These are phyloP conservation scores for Ophiosphaerella korrae DNA, from an alignment of 2,329 filamentous ascomycete species.

Conservation along the genomic window DNA sequence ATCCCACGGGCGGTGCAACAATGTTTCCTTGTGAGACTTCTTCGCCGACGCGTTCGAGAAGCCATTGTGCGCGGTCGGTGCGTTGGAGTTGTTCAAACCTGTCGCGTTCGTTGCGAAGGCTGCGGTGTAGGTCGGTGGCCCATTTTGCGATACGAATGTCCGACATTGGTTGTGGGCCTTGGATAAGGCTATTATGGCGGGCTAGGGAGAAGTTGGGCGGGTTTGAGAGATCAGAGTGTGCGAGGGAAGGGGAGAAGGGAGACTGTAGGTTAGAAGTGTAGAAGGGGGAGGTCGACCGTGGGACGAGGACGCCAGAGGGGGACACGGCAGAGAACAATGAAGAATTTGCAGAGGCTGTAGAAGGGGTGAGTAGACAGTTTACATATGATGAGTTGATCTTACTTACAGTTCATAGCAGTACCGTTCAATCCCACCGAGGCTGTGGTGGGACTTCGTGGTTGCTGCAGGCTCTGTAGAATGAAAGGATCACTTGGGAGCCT, in stretches of 20 bases:
- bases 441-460: constrained; percentile 33
- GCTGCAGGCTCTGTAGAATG: constrained; percentile 30
- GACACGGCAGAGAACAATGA: constrained; percentile 44
- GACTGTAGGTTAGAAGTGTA: constrained; percentile 43
- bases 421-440: constrained; percentile 38
- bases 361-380: constrained; percentile 17
- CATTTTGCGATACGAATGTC: constrained; percentile 79
- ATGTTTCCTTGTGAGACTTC: constrained; percentile 57
- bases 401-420: constrained; percentile 34
- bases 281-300: constrained; percentile 42
- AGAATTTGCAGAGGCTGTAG: constrained; percentile 38
- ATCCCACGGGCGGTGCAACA: constrained; percentile 28
- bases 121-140: constrained; percentile 80
- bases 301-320: constrained; percentile 47
- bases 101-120: constrained; percentile 73
- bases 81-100: constrained; percentile 66
- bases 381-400: constrained; percentile 2
- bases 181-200: constrained; percentile 58
- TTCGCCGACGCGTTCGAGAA: constrained; percentile 70
- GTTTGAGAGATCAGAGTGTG: constrained; percentile 31
- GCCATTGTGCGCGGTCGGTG: constrained; percentile 70
- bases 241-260: constrained; percentile 44
- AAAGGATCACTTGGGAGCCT: constrained; percentile 34
- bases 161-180: constrained; percentile 65
- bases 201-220: constrained; percentile 44